Evolutionary conservation across 257 asterid species (phyloP), one percentile per base, ranked within the genome.

Genomic region (Coffea canephora): DNA sequence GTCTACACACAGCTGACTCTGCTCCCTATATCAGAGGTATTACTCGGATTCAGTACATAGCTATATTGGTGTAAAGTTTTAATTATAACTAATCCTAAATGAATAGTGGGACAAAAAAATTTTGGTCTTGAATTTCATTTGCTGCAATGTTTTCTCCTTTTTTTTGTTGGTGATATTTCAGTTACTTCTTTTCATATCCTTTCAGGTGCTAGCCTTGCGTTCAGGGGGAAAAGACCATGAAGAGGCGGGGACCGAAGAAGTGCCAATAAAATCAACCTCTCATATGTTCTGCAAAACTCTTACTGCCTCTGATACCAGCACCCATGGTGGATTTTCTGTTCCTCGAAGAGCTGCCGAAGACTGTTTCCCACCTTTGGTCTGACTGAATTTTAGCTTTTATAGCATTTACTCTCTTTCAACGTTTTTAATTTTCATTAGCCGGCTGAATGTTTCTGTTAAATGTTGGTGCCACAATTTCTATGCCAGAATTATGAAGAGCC

Each of bases 261-360:
- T 81, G 41, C 90, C 91, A 3, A 82, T 84, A 48, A 95, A 95
- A 86, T 83, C 95, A 62, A 91, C 94, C 75, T 84, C 99, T 45
- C 99, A 96, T 83, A 96, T 96, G 99, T 96, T 96, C 88, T 96
- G 99, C 89, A 96, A 96, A 78, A 94, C 98, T 3, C 93, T 96
- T 12, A 96, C 99, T 27, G 99, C 97, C 69, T 96, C 99, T 0
- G 98, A 96, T 85, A 96, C 99, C 12, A 96, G 98, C 73, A 94
- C 97, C 15, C 97, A 96, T 74, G 99, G 99, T 82, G 99, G 99
- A 76, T 96, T 96, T 86, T 96, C 98, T 3, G 99, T 94, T 83
- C 98, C 99, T 68, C 96, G 98, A 43, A 89, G 99, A 80, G 99
- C 99, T 82, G 99, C 99, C 23, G 99, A 96, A 85, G 99, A 96